Base-by-base conservation (phyloP, 2,329 filamentous ascomycete species). In the Alternaria conjuncta region DNA sequence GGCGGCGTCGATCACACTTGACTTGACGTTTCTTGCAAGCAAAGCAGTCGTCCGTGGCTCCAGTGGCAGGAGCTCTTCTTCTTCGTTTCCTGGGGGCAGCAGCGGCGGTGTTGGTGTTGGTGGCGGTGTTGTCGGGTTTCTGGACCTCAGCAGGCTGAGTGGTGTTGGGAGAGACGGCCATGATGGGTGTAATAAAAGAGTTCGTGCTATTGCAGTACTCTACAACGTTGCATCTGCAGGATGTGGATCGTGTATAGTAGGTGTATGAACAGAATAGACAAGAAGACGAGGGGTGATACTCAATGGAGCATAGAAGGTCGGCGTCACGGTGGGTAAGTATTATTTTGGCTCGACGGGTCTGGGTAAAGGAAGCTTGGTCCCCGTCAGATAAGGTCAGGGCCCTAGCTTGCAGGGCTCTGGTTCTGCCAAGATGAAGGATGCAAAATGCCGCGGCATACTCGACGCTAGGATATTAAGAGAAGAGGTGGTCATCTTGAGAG, bases 31-130 rank as follows among this genome's bases (percentile, higher is more conserved):
- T 96, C 71, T 90, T 88, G 84, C 95, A 99, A 46, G 94, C 90
- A 80, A 97, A 97, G 86, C 95, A 99, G 82, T 98, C 95, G 80
- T 97, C 94, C 49, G 92, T 89, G 63, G 95, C 95, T 75, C 95
- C 95, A 68, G 92, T 94, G 55, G 93, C 90, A 20, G 93, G 92
- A 20, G 94, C 92, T 83, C 94, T 89, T 86, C 94, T 92, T 84
- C 94, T 90, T 78, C 94, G 89, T 85, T 97, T 86, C 71, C 69
- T 84, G 74, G 74, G 79, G 26, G 74, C 76, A 45, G 76, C 74
- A 55, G 77, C 65, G 55, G 76, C 70, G 57, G 68, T 75, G 51
- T 72, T 73, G 63, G 71, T 71, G 28, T 28, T 45, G 41, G 46
- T 61, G 57, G 73, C 71, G 46, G 71, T 75, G 61, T 71, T 72